A percentile compares a stretch with the other conserved stretches of the same genome.
phyloP scores from a whole-genome alignment of 306 rosid genomes.

The Vigna radiata region DNA sequence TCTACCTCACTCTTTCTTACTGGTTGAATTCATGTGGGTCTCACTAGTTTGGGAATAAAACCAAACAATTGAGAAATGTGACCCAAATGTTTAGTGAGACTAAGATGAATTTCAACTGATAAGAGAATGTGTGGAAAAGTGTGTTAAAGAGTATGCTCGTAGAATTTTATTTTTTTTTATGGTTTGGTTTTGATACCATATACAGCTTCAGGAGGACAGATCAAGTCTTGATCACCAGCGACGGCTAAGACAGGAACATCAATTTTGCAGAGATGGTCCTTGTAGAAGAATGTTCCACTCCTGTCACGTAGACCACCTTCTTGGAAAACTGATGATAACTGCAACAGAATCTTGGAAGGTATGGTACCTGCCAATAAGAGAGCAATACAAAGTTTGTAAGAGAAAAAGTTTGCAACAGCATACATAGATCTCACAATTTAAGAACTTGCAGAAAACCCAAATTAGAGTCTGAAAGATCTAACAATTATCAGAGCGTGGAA shows the following conservation, averaged over 20 bases:
- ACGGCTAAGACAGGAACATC: conserved; percentile 78
- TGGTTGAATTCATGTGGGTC: neutral
- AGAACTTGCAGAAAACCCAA: conserved; percentile 17
- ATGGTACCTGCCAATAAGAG: conserved; percentile 67
- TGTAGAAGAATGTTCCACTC: conserved; percentile 70
- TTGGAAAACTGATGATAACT: conserved; percentile 66
- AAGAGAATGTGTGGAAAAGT: neutral
- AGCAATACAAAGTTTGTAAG: conserved; percentile 18
- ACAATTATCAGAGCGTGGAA: neutral
- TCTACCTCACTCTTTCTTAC: neutral
- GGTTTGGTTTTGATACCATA: conserved; percentile 64
- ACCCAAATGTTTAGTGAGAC: neutral
- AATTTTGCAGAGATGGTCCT: conserved; percentile 70
- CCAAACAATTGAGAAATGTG: neutral
- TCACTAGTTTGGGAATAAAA: neutral
- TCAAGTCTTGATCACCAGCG: conserved; percentile 85
- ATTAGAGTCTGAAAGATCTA: neutral
- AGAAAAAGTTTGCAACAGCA: neutral
- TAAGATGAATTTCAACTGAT: neutral
- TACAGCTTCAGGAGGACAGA: conserved; percentile 95
- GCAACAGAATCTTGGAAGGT: conserved; percentile 84
- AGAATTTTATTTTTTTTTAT: neutral
- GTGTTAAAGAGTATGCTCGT: neutral
- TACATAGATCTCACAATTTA: neutral
- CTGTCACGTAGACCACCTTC: conserved; percentile 80